Conservation (phyloP, 139 green algal species). For the Ostreobium quekettii region DNA sequence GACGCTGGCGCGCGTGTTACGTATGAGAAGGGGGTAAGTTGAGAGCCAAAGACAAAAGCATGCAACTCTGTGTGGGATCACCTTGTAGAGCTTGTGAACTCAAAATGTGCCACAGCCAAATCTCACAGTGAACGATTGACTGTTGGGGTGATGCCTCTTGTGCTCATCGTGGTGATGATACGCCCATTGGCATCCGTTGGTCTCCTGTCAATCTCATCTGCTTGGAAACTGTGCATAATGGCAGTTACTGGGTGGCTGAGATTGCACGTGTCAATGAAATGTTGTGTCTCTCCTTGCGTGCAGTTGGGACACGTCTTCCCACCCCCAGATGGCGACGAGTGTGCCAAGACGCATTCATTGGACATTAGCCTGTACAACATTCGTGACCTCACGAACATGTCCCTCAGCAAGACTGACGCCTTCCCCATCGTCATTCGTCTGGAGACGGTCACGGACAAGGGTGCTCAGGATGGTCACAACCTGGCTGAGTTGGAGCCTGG, state of each 20-base stretch:
- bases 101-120: no score
- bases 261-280: no score
- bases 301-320: constrained; percentile 53
- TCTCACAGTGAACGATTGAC: no score
- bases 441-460: constrained; percentile 66
- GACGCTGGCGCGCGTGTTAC: constrained; percentile 7
- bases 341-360: constrained; percentile 21
- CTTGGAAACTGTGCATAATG: no score
- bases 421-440: constrained; percentile 75
- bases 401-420: constrained; percentile 22
- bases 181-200: no score
- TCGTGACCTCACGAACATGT: constrained; percentile 20
- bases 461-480: constrained; percentile 30
- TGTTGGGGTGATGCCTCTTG: no score
- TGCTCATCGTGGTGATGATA: no score
- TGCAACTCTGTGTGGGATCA: no score
- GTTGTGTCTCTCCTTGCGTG: not conserved
- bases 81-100: no score
- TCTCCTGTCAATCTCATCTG: no score
- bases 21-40: constrained; percentile 23
- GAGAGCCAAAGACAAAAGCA: no score
- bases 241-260: no score
- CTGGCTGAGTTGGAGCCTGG: constrained; percentile 38
- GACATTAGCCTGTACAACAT: constrained; percentile 13
- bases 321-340: not conserved